phyloP scores from a whole-genome alignment of 2,329 filamentous ascomycete genomes.

The Verticillium tricorpus region DNA sequence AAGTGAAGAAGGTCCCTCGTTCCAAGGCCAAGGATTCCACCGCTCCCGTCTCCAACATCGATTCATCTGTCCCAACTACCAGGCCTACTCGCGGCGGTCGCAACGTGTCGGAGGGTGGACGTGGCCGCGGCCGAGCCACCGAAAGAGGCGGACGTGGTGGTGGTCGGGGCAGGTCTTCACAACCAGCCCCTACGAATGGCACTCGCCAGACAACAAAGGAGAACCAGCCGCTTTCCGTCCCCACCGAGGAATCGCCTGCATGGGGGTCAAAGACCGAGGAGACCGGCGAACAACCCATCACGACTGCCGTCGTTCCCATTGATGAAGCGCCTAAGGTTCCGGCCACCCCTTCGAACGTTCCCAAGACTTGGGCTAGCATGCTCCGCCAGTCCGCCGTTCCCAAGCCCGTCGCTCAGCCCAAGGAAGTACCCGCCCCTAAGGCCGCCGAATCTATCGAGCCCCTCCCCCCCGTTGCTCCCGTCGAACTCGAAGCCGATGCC shows the following conservation, averaged over 20 bases:
- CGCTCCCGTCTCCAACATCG: slow-evolving; percentile 43
- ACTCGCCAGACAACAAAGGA: slow-evolving; percentile 47
- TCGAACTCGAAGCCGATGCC: slow-evolving; percentile 13
- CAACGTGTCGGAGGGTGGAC: slow-evolving; percentile 55
- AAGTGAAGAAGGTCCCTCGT: slow-evolving; percentile 72
- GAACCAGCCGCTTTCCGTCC: slow-evolving; percentile 53
- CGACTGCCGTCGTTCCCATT: slow-evolving; percentile 16
- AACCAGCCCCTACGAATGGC: slow-evolving; percentile 55
- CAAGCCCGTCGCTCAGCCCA: slow-evolving; percentile 54
- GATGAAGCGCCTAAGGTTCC: not conserved
- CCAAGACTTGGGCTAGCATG: slow-evolving; percentile 73
- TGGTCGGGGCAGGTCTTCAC: slow-evolving; percentile 59
- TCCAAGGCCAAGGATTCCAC: slow-evolving; percentile 66
- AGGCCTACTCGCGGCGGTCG: slow-evolving; percentile 58
- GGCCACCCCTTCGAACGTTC: slow-evolving; percentile 26
- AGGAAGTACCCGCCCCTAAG: slow-evolving; percentile 42
- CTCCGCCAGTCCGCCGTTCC: slow-evolving; percentile 55
- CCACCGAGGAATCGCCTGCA: slow-evolving; percentile 64
- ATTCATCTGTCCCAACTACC: slow-evolving; percentile 36
- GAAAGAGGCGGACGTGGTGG: slow-evolving; percentile 58
- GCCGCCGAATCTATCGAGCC: slow-evolving; percentile 40
- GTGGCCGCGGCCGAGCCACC: slow-evolving; percentile 57
- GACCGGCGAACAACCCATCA: slow-evolving; percentile 28
- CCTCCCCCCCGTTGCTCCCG: slow-evolving; percentile 16
- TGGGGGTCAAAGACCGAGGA: slow-evolving; percentile 48